A percentile compares a stretch with the other conserved stretches of the same genome.
These are phyloP conservation scores for Saksenaea oblongispora DNA, from an alignment of 371 early-diverging fungal species.

Conservation along the genomic window DNA sequence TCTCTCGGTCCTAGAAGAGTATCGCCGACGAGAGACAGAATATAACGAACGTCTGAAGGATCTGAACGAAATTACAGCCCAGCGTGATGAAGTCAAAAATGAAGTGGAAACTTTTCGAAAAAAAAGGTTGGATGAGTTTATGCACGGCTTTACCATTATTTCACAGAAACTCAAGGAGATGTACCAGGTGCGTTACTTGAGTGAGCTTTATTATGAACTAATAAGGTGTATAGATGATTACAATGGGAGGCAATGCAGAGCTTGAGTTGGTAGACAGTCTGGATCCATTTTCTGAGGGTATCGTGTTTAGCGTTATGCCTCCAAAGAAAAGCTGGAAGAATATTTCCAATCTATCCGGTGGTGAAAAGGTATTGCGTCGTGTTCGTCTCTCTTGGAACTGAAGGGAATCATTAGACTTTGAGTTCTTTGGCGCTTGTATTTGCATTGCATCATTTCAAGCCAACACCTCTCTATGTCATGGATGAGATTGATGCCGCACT, in stretches of 20 bases:
- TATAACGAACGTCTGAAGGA: constrained; percentile 73
- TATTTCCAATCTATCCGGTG: constrained; percentile 98
- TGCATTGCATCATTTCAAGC: constrained; percentile 99
- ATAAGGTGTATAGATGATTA: constrained; percentile 79
- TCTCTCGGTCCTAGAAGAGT: constrained; percentile 87
- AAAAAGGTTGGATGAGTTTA: constrained; percentile 90
- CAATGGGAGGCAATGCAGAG: constrained; percentile 99
- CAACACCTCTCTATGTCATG: constrained; percentile 99
- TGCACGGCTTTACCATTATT: constrained; percentile 95
- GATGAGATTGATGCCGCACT: constrained; percentile 99
- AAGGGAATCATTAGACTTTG: constrained; percentile 75
- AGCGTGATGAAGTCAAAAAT: constrained; percentile 75
- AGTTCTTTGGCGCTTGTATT: constrained; percentile 98
- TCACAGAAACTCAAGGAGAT: constrained; percentile 98
- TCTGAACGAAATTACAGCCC: constrained; percentile 71
- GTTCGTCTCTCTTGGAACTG: neutral
- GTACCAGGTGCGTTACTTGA: constrained; percentile 81
- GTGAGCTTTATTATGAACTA: neutral
- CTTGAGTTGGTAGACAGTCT: constrained; percentile 99
- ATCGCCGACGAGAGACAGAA: constrained; percentile 76
- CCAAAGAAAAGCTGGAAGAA: constrained; percentile 99
- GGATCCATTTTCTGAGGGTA: constrained; percentile 99
- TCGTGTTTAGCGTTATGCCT: constrained; percentile 99
- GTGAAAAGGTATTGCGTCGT: constrained; percentile 95
- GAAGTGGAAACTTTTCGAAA: constrained; percentile 81